phyloP scores from a whole-genome alignment of 78 protist genomes.

The Planoprotostelium fungivorum region DNA sequence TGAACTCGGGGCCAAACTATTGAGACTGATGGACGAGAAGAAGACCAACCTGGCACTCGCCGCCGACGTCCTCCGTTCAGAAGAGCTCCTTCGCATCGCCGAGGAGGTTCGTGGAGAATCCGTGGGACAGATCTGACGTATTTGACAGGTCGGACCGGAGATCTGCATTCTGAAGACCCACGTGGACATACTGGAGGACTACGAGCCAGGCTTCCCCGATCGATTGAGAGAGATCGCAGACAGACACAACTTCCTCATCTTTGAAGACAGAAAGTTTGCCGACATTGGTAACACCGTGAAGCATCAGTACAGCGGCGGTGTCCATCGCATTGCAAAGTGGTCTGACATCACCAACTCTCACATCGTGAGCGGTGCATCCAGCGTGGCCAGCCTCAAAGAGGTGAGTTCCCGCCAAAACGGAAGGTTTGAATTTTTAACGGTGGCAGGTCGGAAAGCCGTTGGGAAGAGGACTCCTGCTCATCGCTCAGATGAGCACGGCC shows the following conservation, averaged over 20 bases:
- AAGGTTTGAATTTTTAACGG: neutral
- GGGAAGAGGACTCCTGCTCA: conserved; percentile 70
- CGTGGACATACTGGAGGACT: conserved; percentile 83
- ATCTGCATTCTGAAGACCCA: conserved; percentile 87
- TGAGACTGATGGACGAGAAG: conserved; percentile 64
- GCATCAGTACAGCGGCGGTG: conserved; percentile 76
- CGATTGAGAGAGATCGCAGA: conserved; percentile 26
- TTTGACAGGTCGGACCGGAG: conserved; percentile 57
- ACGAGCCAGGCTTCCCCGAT: conserved; percentile 18
- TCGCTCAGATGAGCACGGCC: conserved; percentile 75
- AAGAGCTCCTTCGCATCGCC: conserved; percentile 56
- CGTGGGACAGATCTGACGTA: neutral
- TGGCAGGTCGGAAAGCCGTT: neutral
- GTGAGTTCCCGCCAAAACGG: conserved; percentile 25
- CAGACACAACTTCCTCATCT: conserved; percentile 78
- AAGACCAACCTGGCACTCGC: conserved; percentile 74
- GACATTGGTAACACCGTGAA: conserved; percentile 86
- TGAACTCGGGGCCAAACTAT: conserved; percentile 32
- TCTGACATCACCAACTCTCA: conserved; percentile 59
- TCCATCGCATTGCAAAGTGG: conserved; percentile 68
- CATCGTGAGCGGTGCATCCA: conserved; percentile 12
- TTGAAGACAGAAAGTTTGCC: conserved; percentile 93
- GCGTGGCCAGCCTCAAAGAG: conserved; percentile 30
- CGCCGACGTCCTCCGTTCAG: conserved; percentile 47
- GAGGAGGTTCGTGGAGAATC: conserved; percentile 7